Base-by-base conservation (phyloP, 1,139 yeast genomes). In the Hyphopichia buzzinii region DNA sequence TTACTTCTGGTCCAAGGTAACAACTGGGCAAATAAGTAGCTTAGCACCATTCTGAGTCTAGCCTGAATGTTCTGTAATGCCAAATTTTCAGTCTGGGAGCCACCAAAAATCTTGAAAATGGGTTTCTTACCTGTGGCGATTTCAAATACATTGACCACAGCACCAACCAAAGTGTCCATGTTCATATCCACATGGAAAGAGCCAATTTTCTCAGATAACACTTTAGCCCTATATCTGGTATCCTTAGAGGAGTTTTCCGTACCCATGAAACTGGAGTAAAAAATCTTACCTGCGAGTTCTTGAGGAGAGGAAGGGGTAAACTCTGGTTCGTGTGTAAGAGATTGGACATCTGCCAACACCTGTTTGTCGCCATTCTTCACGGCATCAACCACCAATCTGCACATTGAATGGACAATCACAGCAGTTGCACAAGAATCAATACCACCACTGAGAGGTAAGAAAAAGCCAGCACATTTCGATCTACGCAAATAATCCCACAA, bases 381-480 rank as follows among this genome's bases (percentile, higher is more conserved):
- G 8, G 87, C 90, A 19, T 74, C 64, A 1, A 78, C 80, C 0
- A 90, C 97, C 26, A 90, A 64, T 33, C 89, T 71, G 57, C 97
- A 90, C 98, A 92, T 92, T 37, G 94, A 86, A 55, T 84, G 87
- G 17, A 92, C 95, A 49, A 94, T 89, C 14, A 86, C 86, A 0
- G 97, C 94, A 1, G 98, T 94, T 1, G 98, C 96, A 67, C 98
- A 94, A 17, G 96, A 85, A 57, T 92, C 99, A 43, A 94, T 90
- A 33, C 99, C 99, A 15, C 99, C 99, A 57, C 95, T 84, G 34
- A 92, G 69, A 0, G 99, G 97, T 34, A 92, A 69, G 61, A 92
- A 94, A 57, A 74, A 92, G 0, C 99, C 99, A 0, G 90, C 89
- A 40, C 92, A 84, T 47, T 78, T 78, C 45, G 95, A 87, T 47